phyloP scores from a whole-genome alignment of 2,329 filamentous ascomycete species.

The Epichloe sp. region DNA sequence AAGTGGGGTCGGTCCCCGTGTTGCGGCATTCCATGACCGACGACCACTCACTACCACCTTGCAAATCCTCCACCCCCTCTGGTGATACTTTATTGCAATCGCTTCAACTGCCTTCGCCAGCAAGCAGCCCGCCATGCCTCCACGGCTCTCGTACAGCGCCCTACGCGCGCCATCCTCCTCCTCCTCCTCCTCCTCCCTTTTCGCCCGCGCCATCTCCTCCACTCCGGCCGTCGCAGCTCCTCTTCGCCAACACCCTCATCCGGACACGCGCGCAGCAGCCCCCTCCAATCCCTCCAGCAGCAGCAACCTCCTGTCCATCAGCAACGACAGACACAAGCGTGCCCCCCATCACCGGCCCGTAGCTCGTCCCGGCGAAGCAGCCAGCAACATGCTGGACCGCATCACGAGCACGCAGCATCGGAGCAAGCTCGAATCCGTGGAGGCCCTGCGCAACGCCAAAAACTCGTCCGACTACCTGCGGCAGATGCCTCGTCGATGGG shows the following conservation, averaged over 20 bases:
- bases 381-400: slow-evolving; percentile 16
- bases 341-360: not conserved
- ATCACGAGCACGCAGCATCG: slow-evolving; percentile 19
- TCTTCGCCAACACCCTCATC: slow-evolving; percentile 10
- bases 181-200: slow-evolving; percentile 1
- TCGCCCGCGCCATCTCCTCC: slow-evolving; percentile 18
- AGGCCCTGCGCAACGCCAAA: slow-evolving; percentile 22
- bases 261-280: not conserved
- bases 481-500: slow-evolving; percentile 60
- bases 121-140: slow-evolving; percentile 23
- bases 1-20: too few species aligned
- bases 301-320: slow-evolving; percentile 13
- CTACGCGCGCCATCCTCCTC: slow-evolving; percentile 9
- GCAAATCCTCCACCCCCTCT: not conserved
- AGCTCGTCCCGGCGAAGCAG: slow-evolving; percentile 13
- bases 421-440: slow-evolving; percentile 18
- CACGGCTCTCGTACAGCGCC: slow-evolving; percentile 20
- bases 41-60: too few species aligned
- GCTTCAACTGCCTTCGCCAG: slow-evolving; percentile 1
- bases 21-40: too few species aligned
- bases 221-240: slow-evolving; percentile 13
- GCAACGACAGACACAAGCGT: slow-evolving; percentile 9
- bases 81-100: not conserved
- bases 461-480: slow-evolving; percentile 39
- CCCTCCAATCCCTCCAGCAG: not conserved